A percentile compares a stretch with the other conserved stretches of the same genome.
Conservation (phyloP, 2,329 filamentous ascomycete genomes). For the Apiospora marii region DNA sequence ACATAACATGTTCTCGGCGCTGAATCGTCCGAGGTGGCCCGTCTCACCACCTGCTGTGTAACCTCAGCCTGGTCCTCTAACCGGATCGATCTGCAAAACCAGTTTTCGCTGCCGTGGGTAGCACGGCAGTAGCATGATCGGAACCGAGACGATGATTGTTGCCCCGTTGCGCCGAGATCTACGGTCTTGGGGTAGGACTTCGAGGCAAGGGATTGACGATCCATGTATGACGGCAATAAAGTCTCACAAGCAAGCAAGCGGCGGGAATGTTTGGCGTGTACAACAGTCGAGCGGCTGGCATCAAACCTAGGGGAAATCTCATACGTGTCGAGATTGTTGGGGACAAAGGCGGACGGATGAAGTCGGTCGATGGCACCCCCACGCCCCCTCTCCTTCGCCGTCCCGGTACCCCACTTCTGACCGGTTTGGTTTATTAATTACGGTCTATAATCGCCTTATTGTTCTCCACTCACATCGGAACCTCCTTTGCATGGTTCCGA, state of each 20-base stretch:
- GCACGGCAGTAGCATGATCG: not conserved
- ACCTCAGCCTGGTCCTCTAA: not conserved
- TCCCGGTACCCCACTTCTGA: constrained; percentile 18
- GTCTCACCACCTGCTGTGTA: constrained; percentile 1
- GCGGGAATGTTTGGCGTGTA: not conserved
- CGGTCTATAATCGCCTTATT: constrained; percentile 1
- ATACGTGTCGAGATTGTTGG: not conserved
- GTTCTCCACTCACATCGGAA: constrained; percentile 13
- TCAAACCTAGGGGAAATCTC: not conserved
- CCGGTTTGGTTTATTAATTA: constrained; percentile 16
- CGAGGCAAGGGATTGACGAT: not conserved
- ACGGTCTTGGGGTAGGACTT: not conserved
- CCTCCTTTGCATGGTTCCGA: constrained; percentile 9
- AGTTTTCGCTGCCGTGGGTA: not conserved
- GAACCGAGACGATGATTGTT: not conserved
- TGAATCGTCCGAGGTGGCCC: constrained; percentile 12
- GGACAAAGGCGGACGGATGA: not conserved
- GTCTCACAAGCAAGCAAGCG: not conserved
- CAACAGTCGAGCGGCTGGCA: not conserved
- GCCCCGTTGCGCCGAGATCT: not conserved
- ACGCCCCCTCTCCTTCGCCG: constrained; percentile 18
- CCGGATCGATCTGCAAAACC: not conserved
- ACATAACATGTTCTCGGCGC: not conserved
- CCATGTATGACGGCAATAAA: not conserved
- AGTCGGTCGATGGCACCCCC: constrained; percentile 6